phyloP scores from a whole-genome alignment of 495 filamentous ascomycete genomes.

The Parachaetomium inaequale region DNA sequence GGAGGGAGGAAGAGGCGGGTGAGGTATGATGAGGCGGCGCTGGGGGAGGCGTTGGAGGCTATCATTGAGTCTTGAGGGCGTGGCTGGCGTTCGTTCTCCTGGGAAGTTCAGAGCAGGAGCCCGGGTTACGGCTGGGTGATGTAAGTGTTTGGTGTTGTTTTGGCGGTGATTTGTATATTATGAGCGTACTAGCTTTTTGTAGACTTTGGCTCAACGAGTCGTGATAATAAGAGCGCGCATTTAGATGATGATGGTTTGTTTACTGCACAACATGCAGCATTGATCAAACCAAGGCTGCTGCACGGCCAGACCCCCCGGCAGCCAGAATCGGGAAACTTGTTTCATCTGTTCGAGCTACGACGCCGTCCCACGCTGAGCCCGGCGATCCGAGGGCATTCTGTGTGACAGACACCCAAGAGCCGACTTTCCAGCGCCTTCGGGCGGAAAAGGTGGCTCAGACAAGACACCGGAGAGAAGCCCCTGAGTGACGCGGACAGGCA shows the following conservation, averaged over 20 bases:
- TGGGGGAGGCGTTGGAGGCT: constrained; percentile 72
- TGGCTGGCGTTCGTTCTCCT: background rate
- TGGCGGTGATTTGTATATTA: background rate
- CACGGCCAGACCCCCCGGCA: background rate
- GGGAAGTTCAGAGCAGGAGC: background rate
- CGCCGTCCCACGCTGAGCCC: background rate
- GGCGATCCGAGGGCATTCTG: background rate
- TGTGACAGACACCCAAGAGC: background rate
- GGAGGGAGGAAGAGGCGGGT: constrained; percentile 39
- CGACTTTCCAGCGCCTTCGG: background rate
- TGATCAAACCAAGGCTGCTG: too few species aligned
- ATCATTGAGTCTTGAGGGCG: constrained; percentile 53
- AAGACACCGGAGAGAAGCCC: background rate
- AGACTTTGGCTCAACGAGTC: too few species aligned
- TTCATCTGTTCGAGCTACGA: background rate
- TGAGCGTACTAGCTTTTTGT: too few species aligned
- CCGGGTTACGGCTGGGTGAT: background rate
- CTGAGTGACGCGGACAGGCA: constrained; percentile 1
- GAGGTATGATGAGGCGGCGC: constrained; percentile 71
- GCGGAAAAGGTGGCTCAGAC: background rate
- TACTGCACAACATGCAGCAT: too few species aligned
- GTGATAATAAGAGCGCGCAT: too few species aligned
- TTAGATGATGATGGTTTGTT: too few species aligned
- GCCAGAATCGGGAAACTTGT: background rate
- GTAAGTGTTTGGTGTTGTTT: background rate